These are phyloP conservation scores for Angomonas deanei DNA, from an alignment of 208 protist genomes.

Conservation along the genomic window DNA sequence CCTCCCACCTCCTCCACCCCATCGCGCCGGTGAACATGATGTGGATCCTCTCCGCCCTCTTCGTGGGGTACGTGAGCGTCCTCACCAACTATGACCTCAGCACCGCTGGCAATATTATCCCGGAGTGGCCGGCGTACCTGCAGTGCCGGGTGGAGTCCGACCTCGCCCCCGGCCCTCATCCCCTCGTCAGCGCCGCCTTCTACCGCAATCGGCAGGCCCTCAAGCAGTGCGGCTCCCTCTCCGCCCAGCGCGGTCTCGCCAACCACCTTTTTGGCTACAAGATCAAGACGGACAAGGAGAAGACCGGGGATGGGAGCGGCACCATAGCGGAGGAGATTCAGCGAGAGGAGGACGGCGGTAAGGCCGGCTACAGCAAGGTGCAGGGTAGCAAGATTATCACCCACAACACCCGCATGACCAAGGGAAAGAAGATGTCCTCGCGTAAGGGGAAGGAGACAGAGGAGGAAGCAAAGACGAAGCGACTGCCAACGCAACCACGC, in stretches of 20 bases:
- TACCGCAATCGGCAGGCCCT: not conserved
- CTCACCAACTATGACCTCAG: not conserved
- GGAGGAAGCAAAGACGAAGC: slow-evolving; percentile 1
- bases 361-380: not conserved
- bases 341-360: not conserved
- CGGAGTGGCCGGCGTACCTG: slow-evolving; percentile 18
- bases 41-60: slow-evolving; percentile 48
- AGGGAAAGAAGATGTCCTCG: not conserved
- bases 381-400: not conserved
- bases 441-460: not conserved
- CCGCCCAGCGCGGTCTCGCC: not conserved
- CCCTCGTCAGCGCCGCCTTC: not conserved
- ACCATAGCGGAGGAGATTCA: not conserved
- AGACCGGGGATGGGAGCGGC: not conserved
- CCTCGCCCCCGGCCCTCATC: slow-evolving; percentile 8
- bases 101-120: not conserved
- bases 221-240: not conserved
- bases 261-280: not conserved
- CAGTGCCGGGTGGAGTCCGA: slow-evolving; percentile 17
- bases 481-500: not conserved
- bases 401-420: not conserved
- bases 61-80: slow-evolving; percentile 36
- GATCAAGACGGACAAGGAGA: not conserved
- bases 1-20: slow-evolving; percentile 15
- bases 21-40: slow-evolving; percentile 21